Percentiles rank a stretch among this genome's conserved stretches.
Conservation (phyloP, 352 stramenopile species). For the Phytophthora sojae region DNA sequence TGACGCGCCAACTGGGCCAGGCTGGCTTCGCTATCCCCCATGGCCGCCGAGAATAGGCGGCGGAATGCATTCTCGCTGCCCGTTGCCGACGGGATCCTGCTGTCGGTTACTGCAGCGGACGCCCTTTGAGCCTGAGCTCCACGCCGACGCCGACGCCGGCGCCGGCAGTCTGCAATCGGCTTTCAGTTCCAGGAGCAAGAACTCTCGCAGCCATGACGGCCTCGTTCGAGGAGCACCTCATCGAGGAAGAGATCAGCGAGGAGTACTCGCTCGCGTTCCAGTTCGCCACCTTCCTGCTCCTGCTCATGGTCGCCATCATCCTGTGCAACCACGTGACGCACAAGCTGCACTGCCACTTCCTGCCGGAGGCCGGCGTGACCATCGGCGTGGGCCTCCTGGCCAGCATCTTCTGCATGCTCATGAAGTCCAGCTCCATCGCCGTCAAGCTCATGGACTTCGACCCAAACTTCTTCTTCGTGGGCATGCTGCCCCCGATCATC, state of each 20-base stretch:
- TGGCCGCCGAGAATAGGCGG: not conserved
- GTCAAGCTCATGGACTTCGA: constrained; percentile 89
- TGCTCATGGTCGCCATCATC: constrained; percentile 83
- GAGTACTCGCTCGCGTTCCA: constrained; percentile 85
- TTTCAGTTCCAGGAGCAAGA: not conserved
- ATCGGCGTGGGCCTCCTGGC: constrained; percentile 70
- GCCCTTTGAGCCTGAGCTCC: constrained; percentile 7
- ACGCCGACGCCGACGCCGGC: no score
- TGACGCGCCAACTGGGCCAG: not conserved
- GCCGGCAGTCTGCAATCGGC: constrained; percentile 25
- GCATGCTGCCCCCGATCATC: constrained; percentile 94
- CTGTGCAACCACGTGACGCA: constrained; percentile 83
- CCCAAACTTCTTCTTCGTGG: constrained; percentile 94
- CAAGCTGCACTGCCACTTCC: constrained; percentile 78
- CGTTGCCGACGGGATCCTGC: constrained; percentile 4
- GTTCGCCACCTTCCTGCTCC: constrained; percentile 73
- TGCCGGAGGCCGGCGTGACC: constrained; percentile 72
- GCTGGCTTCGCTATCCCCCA: no score
- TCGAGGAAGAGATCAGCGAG: constrained; percentile 62
- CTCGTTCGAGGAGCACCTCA: constrained; percentile 17
- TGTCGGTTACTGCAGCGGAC: constrained; percentile 16
- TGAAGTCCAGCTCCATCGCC: constrained; percentile 74
- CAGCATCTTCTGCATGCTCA: constrained; percentile 64
- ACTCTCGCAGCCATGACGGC: constrained; percentile 26
- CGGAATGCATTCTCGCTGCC: not conserved